phyloP scores from a whole-genome alignment of 2,329 filamentous ascomycete genomes.

The Fusarium equiseti region DNA sequence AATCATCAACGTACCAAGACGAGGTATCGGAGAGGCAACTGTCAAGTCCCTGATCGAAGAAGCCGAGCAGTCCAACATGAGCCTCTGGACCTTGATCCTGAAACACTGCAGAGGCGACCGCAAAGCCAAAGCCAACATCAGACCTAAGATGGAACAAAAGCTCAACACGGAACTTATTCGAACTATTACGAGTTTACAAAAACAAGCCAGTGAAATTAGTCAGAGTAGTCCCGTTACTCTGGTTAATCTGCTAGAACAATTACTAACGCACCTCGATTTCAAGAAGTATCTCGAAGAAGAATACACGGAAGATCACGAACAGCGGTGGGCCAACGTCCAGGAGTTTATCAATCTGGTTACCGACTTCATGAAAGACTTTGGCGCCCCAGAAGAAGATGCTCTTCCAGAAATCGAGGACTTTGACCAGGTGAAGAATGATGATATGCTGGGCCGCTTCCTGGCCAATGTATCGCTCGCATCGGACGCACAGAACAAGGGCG shows the following conservation, averaged over 20 bases:
- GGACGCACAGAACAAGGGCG: conserved; percentile 75
- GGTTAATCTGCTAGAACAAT: conserved; percentile 62
- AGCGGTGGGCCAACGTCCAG: conserved; percentile 88
- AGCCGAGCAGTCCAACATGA: conserved; percentile 75
- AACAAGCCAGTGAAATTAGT: conserved; percentile 47
- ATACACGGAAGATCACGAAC: conserved; percentile 80
- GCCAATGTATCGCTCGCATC: conserved; percentile 90
- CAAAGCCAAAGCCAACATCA: conserved; percentile 62
- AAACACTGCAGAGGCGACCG: conserved; percentile 66
- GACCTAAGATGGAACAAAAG: conserved; percentile 64
- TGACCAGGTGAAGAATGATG: conserved; percentile 74
- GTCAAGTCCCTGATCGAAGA: conserved; percentile 80
- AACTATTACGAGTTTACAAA: conserved; percentile 53
- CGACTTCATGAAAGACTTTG: conserved; percentile 70
- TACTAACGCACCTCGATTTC: conserved; percentile 76
- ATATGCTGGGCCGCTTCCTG: conserved; percentile 80
- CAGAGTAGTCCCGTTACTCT: conserved; percentile 52
- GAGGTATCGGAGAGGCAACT: conserved; percentile 84
- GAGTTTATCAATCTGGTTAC: conserved; percentile 85
- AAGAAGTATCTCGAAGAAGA: conserved; percentile 78
- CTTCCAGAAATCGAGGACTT: conserved; percentile 78
- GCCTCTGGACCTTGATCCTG: conserved; percentile 80
- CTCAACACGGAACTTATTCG: conserved; percentile 64
- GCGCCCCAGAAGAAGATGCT: conserved; percentile 62
- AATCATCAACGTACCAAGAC: conserved; percentile 85